These are phyloP conservation scores for Dothideomycetes sp. DNA, from an alignment of 2,329 filamentous ascomycete species.

Conservation along the genomic window DNA sequence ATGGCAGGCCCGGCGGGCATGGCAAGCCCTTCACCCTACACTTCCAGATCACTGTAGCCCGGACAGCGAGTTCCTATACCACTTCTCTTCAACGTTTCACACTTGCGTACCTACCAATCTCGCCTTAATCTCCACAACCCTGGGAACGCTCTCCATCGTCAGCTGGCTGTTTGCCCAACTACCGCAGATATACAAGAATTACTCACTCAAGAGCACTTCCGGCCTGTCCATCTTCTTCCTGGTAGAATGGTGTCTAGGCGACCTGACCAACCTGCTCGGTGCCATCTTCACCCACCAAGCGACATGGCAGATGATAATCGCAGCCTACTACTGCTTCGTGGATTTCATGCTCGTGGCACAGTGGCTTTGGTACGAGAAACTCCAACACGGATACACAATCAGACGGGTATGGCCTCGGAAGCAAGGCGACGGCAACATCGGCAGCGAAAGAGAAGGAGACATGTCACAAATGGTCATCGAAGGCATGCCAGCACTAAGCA, in stretches of 20 bases:
- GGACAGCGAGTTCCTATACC: constrained; percentile 43
- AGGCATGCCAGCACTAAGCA: constrained; percentile 14
- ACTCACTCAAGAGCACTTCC: constrained; percentile 50
- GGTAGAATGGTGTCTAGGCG: constrained; percentile 54
- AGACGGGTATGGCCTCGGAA: constrained; percentile 21
- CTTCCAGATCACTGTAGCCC: constrained; percentile 52
- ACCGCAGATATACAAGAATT: constrained; percentile 60
- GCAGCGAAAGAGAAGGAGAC: constrained; percentile 5
- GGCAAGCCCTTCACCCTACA: constrained; percentile 20
- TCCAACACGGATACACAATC: constrained; percentile 38
- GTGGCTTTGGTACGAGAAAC: constrained; percentile 54
- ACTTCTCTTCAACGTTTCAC: constrained; percentile 48
- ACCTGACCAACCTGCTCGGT: constrained; percentile 51
- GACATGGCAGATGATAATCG: constrained; percentile 55
- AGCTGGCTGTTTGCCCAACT: constrained; percentile 61
- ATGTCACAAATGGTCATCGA: constrained; percentile 21
- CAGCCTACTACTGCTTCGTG: constrained; percentile 55
- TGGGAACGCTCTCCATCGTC: constrained; percentile 52
- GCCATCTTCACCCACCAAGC: constrained; percentile 54
- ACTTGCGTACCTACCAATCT: constrained; percentile 54
- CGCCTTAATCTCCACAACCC: constrained; percentile 48
- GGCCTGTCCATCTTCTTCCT: constrained; percentile 56
- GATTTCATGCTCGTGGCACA: constrained; percentile 52
- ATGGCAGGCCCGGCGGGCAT: constrained; percentile 13
- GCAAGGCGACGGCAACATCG: constrained; percentile 10